phyloP scores from a whole-genome alignment of 805 yeast genomes.

The Kodamaea sagamina region DNA sequence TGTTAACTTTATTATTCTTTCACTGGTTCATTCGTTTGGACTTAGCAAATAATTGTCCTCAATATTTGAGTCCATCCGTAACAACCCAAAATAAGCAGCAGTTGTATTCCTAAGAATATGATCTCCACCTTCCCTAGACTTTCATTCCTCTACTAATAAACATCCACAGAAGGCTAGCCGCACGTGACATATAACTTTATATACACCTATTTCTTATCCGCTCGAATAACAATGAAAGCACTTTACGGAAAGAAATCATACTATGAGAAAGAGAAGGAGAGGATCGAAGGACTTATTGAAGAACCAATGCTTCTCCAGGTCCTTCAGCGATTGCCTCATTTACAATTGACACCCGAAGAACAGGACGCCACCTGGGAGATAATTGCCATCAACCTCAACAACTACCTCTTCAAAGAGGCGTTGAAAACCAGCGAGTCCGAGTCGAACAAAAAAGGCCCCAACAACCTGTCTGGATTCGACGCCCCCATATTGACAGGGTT shows the following conservation, averaged over 20 bases:
- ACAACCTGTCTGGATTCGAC: conserved; percentile 1
- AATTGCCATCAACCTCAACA: conserved; percentile 35
- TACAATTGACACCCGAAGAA: conserved; percentile 25
- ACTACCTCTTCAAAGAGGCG: conserved; percentile 18
- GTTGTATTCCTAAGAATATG: too few relatives aligned
- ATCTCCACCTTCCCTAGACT: too few relatives aligned
- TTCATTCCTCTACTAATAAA: too few relatives aligned
- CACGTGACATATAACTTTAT: too few relatives aligned
- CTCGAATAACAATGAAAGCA: conserved; percentile 4
- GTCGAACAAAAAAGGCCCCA: neutral
- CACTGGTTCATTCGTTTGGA: too few relatives aligned
- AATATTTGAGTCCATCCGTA: too few relatives aligned
- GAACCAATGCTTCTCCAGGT: conserved; percentile 32
- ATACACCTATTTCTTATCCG: neutral
- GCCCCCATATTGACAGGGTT: conserved; percentile 9
- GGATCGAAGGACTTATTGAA: conserved; percentile 24
- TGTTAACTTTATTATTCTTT: too few relatives aligned
- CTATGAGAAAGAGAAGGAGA: conserved; percentile 27
- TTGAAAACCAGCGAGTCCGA: conserved; percentile 9
- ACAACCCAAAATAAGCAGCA: too few relatives aligned
- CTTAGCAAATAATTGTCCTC: too few relatives aligned
- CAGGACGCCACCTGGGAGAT: conserved; percentile 36
- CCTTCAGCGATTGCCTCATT: conserved; percentile 32
- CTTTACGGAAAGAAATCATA: conserved; percentile 23
- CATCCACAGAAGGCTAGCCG: too few relatives aligned